phyloP scores from a whole-genome alignment of 2,329 filamentous ascomycete species.

The Cytospora piceicola region DNA sequence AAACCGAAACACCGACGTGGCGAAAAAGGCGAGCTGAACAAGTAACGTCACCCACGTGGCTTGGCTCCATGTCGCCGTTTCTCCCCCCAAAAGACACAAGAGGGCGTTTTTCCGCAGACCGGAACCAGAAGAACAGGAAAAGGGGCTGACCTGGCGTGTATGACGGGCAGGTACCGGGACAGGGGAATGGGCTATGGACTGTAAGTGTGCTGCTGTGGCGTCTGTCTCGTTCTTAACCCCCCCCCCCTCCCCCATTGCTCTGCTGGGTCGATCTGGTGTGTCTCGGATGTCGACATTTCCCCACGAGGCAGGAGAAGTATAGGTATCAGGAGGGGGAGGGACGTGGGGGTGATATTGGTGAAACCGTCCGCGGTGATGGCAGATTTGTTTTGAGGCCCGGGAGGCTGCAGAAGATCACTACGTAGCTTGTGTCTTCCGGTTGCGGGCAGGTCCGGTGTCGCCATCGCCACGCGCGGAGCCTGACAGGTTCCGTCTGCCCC shows the following conservation, averaged over 20 bases:
- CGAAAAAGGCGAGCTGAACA: slow-evolving; percentile 14
- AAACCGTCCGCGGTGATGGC: neutral
- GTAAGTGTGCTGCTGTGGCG: slow-evolving; percentile 42
- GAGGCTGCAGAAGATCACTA: neutral
- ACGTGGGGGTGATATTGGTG: neutral
- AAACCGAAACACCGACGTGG: slow-evolving; percentile 11
- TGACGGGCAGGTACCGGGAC: slow-evolving; percentile 50
- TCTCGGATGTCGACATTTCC: neutral
- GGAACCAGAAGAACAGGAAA: neutral
- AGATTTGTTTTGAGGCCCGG: neutral
- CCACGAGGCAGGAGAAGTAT: neutral
- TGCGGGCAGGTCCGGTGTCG: neutral
- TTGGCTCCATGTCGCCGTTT: neutral
- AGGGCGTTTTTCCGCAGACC: neutral
- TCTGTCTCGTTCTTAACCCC: slow-evolving; percentile 30
- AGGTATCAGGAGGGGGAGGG: neutral
- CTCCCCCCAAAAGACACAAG: neutral
- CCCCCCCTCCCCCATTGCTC: neutral
- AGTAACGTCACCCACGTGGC: slow-evolving; percentile 21
- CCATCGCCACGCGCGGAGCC: neutral
- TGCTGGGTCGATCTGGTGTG: neutral
- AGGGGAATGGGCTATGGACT: slow-evolving; percentile 55
- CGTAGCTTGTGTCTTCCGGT: neutral
- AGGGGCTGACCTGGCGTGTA: slow-evolving; percentile 30
- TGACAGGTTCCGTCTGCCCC: neutral